A percentile compares a stretch with the other conserved stretches of the same genome.
These are phyloP conservation scores for Solanum appendiculatum DNA, from an alignment of 257 asterid genomes.

Conservation along the genomic window DNA sequence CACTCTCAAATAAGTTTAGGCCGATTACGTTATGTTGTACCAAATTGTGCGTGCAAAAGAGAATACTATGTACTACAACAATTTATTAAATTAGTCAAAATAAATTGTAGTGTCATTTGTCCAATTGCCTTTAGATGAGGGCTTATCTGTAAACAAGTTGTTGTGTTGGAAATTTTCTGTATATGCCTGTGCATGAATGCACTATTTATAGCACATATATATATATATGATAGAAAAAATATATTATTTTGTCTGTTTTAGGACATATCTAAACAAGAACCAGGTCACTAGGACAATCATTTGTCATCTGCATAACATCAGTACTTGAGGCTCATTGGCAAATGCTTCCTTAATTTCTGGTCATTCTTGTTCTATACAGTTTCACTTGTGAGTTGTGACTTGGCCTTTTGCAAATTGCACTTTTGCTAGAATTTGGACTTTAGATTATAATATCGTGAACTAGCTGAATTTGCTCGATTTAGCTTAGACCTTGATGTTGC, in stretches of 20 bases:
- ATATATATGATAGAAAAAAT: neutral
- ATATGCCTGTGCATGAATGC: neutral
- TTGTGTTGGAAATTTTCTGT: neutral
- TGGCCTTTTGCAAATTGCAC: neutral
- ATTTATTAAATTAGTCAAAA: neutral
- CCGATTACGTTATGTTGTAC: neutral
- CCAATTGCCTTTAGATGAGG: neutral
- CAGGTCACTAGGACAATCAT: neutral
- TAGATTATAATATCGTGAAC: neutral
- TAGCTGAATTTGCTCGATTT: neutral
- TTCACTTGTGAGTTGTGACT: neutral
- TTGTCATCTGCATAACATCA: neutral
- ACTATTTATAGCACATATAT: neutral
- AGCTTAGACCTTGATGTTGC: neutral
- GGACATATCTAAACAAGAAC: neutral
- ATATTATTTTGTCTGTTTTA: neutral
- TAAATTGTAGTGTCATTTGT: neutral
- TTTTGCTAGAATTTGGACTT: neutral
- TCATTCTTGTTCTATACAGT: neutral
- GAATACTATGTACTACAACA: neutral
- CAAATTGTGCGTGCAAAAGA: neutral
- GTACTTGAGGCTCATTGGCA: neutral
- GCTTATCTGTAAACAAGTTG: neutral
- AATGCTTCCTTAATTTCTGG: neutral
- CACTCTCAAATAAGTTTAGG: neutral